Evolutionary conservation across 2,329 filamentous ascomycete genomes (phyloP).

Genomic region (Aureobasidium pullulans): DNA sequence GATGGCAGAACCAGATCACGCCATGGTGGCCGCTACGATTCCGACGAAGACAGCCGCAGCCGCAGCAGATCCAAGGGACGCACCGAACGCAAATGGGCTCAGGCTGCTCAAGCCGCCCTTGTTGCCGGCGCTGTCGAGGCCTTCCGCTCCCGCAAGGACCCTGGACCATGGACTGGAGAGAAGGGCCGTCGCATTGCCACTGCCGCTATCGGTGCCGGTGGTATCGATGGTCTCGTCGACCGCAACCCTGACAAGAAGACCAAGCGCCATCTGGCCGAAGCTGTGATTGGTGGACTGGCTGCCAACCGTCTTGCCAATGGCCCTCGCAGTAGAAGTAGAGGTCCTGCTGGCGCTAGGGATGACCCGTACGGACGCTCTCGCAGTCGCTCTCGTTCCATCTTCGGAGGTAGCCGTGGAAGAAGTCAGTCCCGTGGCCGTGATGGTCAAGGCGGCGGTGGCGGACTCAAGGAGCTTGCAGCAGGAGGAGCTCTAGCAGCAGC

Average conservation of each 20-base stretch:
- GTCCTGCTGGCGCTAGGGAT: slow-evolving; percentile 35
- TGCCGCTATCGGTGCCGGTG: slow-evolving; percentile 75
- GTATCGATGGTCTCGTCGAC: slow-evolving; percentile 70
- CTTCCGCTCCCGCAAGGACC: slow-evolving; percentile 81
- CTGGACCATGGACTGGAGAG: slow-evolving; percentile 80
- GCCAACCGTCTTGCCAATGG: slow-evolving; percentile 83
- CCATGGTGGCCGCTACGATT: slow-evolving; percentile 29
- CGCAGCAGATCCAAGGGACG: slow-evolving; percentile 42
- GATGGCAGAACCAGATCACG: slow-evolving; percentile 41
- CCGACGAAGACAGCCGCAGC: slow-evolving; percentile 44
- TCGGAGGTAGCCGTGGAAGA: slow-evolving; percentile 40
- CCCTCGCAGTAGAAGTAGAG: slow-evolving; percentile 58
- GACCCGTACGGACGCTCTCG: slow-evolving; percentile 50
- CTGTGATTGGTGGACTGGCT: slow-evolving; percentile 80
- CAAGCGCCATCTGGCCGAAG: slow-evolving; percentile 76
- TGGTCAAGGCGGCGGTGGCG: slow-evolving; percentile 36
- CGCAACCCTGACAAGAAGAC: slow-evolving; percentile 62
- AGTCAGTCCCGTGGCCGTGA: slow-evolving; percentile 40
- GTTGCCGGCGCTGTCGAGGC: slow-evolving; percentile 87
- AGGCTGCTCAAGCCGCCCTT: slow-evolving; percentile 85
- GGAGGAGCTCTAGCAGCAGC: slow-evolving; percentile 43
- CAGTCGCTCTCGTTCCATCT: slow-evolving; percentile 58
- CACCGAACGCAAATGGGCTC: slow-evolving; percentile 56
- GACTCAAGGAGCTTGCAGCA: slow-evolving; percentile 42
- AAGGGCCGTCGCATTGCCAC: slow-evolving; percentile 90